Base-by-base conservation (phyloP, 495 filamentous ascomycete species). In the Daldinia bambusicola region DNA sequence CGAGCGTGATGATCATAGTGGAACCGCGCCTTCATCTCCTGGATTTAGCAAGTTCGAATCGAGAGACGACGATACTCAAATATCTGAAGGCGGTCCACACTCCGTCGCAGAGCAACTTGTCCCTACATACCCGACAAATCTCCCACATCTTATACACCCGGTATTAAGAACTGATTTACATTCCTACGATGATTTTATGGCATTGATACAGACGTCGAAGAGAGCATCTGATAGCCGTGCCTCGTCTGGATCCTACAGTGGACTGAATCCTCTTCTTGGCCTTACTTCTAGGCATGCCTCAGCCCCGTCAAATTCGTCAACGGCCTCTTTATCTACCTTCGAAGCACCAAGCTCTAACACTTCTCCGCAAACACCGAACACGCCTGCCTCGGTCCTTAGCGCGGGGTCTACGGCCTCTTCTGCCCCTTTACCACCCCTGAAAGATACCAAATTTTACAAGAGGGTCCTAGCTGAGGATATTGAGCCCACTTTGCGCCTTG, bases 381-480 rank as follows among this genome's bases (percentile, higher is more conserved):
- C 86, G 1, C 84, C 85, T 5, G 80, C 81, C 48, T 86, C 84
- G 5, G 70, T 77, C 30, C 69, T 79, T 57, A 85, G 85, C 70
- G 74, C 72, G 8, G 74, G 71, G 20, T 85, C 85, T 4, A 71
- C 71, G 4, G 55, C 67, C 13, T 55, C 75, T 10, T 70, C 74
- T 6, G 64, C 72, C 1, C 58, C 72, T 9, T 70, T 83, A 16
- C 82, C 80, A 12, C 72, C 77, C 2, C 80, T 99, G 50, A 97
- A 97, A 74, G 95, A 98, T 61, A 93, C 91, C 3, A 91, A 90
- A 67, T 98, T 97, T 78, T 99, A 94, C 80, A 99, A 99, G 79
- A 89, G 95, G 20, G 88, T 86, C 6, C 79, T 97, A 12, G 83
- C 87, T 58, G 95, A 99, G 77, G 95, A 98, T 79, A 91, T 99